A percentile compares a stretch with the other conserved stretches of the same genome.
phyloP scores from a whole-genome alignment of 2,329 filamentous ascomycete genomes.

The Colletotrichum sansevieriae region DNA sequence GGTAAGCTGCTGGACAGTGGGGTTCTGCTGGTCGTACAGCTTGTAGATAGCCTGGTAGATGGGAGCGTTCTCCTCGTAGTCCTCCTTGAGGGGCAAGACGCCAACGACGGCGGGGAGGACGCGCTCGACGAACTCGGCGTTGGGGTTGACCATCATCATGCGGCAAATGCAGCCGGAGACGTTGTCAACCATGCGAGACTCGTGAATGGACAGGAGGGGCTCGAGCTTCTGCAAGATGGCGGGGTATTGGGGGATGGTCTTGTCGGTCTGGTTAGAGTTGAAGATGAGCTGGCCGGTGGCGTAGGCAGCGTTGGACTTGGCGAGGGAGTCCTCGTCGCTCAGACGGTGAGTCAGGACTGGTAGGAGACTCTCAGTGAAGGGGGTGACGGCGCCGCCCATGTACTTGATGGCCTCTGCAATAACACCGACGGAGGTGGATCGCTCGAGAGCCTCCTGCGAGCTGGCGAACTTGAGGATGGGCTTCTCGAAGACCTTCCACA shows the following conservation, averaged over 20 bases:
- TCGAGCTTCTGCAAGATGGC: slow-evolving; percentile 88
- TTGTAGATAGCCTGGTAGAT: slow-evolving; percentile 91
- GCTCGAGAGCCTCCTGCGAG: slow-evolving; percentile 87
- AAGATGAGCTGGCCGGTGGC: slow-evolving; percentile 87
- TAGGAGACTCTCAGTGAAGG: slow-evolving; percentile 81
- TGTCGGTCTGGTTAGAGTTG: slow-evolving; percentile 78
- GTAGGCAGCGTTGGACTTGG: slow-evolving; percentile 95
- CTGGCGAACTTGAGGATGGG: slow-evolving; percentile 88
- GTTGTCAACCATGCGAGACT: slow-evolving; percentile 90
- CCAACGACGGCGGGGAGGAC: slow-evolving; percentile 85
- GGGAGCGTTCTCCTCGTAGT: slow-evolving; percentile 96
- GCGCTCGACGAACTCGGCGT: slow-evolving; percentile 82
- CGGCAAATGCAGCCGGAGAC: slow-evolving; percentile 90
- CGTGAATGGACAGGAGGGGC: slow-evolving; percentile 81
- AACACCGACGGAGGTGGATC: slow-evolving; percentile 89
- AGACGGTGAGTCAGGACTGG: slow-evolving; percentile 88
- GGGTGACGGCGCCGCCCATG: slow-evolving; percentile 85
- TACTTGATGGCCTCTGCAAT: slow-evolving; percentile 91
- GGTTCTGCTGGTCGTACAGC: slow-evolving; percentile 80
- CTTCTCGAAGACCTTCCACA: slow-evolving; percentile 98
- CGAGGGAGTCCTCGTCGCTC: slow-evolving; percentile 88
- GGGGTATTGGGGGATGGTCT: slow-evolving; percentile 81
- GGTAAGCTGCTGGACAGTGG: slow-evolving; percentile 77
- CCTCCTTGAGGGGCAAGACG: slow-evolving; percentile 88
- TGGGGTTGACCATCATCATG: slow-evolving; percentile 92